Conservation (phyloP, 1,139 yeast genomes). For the Pichia kudriavzevii region DNA sequence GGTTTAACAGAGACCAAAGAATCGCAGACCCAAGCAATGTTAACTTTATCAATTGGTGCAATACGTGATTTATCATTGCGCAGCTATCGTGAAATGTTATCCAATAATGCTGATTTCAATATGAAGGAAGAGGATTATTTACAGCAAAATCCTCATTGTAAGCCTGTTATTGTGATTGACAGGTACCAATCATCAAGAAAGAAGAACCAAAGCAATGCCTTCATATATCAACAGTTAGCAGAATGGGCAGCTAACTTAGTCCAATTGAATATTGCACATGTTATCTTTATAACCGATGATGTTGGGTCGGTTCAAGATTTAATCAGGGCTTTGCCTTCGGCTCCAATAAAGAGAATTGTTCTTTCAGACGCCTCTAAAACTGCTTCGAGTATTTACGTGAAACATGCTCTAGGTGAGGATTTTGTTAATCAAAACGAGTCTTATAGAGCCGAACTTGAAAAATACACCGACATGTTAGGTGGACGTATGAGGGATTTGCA, state of each 20-base stretch:
- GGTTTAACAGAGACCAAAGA: constrained; percentile 86
- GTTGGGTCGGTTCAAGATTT: constrained; percentile 67
- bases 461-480: constrained; percentile 68
- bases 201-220: constrained; percentile 50
- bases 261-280: constrained; percentile 80
- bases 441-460: constrained; percentile 34
- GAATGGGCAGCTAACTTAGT: constrained; percentile 84
- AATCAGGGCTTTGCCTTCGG: constrained; percentile 71
- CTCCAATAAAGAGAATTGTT: constrained; percentile 67
- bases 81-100: constrained; percentile 26
- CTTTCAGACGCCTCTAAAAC: constrained; percentile 74
- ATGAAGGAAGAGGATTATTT: constrained; percentile 73
- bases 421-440: constrained; percentile 19
- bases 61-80: constrained; percentile 61
- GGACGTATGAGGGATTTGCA: constrained; percentile 94
- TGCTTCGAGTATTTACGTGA: constrained; percentile 67
- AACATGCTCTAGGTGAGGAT: constrained; percentile 41
- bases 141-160: constrained; percentile 77
- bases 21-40: constrained; percentile 74
- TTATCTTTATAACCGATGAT: constrained; percentile 78
- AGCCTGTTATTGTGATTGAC: constrained; percentile 82
- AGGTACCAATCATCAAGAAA: constrained; percentile 53
- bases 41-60: constrained; percentile 65
- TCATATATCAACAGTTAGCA: constrained; percentile 68
- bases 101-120: constrained; percentile 27